Evolutionary conservation across 352 stramenopile genomes (phyloP).

Genomic region (Pythium insidiosum): DNA sequence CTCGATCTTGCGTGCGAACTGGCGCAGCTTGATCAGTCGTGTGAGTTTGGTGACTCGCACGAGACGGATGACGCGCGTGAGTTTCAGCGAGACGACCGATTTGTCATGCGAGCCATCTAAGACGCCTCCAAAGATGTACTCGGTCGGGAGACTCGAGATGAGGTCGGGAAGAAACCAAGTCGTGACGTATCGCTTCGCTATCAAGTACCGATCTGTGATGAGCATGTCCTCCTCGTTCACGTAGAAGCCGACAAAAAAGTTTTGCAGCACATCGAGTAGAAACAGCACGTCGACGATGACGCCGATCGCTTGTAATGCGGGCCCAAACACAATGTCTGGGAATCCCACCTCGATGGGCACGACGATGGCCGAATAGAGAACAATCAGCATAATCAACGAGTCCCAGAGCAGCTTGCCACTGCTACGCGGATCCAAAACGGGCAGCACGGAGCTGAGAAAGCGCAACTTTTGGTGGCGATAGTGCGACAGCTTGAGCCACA

Average conservation of each 20-base stretch:
- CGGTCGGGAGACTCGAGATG: conserved; percentile 37
- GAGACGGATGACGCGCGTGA: conserved; percentile 51
- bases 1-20: conserved; percentile 69
- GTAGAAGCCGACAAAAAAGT: conserved; percentile 69
- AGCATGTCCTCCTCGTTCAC: conserved; percentile 54
- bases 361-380: conserved; percentile 66
- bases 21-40: conserved; percentile 54
- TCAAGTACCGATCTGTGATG: conserved; percentile 27
- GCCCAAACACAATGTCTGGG: conserved; percentile 35
- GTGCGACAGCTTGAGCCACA: conserved; percentile 26
- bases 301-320: conserved; percentile 17
- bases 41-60: conserved; percentile 65
- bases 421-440: conserved; percentile 47
- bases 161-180: conserved; percentile 57
- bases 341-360: conserved; percentile 71
- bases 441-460: conserved; percentile 26
- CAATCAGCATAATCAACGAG: conserved; percentile 56
- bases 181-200: conserved; percentile 39
- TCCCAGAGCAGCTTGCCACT: conserved; percentile 58
- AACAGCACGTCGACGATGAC: conserved; percentile 43
- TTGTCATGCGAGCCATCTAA: conserved; percentile 12
- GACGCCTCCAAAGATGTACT: conserved; percentile 30
- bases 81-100: conserved; percentile 55
- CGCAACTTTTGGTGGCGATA: conserved; percentile 31
- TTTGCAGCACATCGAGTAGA: conserved; percentile 54